Conservation (phyloP, 768 basidiomycete genomes). For the Termitomyces titanicus region DNA sequence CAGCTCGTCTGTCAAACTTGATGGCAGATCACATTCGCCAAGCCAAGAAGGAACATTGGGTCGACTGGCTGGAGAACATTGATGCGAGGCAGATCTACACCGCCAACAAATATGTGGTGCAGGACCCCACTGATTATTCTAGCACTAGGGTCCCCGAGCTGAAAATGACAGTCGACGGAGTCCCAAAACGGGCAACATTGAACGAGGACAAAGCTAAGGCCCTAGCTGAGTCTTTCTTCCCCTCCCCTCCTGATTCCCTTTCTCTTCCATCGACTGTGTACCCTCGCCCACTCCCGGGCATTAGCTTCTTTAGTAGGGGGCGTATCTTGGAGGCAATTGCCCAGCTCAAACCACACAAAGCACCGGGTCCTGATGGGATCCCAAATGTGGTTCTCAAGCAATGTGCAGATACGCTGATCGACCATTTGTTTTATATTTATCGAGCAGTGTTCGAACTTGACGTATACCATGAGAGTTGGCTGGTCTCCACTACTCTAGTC, state of each 20-base stretch:
- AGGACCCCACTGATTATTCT: too few relatives aligned
- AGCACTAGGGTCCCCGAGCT: not conserved
- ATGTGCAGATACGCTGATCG: conserved; percentile 6
- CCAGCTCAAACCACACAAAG: conserved; percentile 22
- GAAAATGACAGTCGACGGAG: not conserved
- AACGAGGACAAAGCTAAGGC: conserved; percentile 2
- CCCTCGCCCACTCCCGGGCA: conserved; percentile 1
- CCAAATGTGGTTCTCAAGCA: conserved; percentile 20
- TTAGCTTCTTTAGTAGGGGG: too few relatives aligned
- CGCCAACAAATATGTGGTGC: not conserved
- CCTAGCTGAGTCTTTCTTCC: conserved; percentile 15
- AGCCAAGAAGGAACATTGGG: not conserved
- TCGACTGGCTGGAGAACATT: not conserved
- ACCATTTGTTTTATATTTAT: conserved; percentile 15
- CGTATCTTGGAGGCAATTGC: not conserved
- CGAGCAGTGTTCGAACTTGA: conserved; percentile 24
- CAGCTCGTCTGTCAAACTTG: not conserved
- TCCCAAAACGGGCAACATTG: not conserved
- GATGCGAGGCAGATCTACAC: not conserved
- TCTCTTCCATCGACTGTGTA: not conserved
- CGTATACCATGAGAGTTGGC: conserved; percentile 26
- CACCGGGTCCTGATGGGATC: conserved; percentile 16
- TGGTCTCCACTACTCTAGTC: conserved; percentile 21
- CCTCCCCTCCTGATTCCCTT: conserved; percentile 8
- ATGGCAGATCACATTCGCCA: not conserved